Evolutionary conservation across 352 stramenopile species (phyloP).

Genomic region (Phytopythium litorale): DNA sequence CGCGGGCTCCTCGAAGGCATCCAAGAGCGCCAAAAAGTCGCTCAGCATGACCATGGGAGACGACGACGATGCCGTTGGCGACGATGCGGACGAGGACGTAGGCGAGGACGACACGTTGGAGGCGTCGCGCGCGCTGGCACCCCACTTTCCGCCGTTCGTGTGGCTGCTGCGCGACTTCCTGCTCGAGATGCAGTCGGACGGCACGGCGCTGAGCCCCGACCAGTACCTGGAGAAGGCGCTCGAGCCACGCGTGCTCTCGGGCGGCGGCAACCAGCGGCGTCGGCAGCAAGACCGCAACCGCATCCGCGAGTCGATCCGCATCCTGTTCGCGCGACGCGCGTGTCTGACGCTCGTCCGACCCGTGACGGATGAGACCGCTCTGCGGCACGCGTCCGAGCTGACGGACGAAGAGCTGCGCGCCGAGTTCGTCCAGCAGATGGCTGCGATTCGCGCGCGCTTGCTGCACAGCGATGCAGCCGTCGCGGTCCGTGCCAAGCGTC

Average conservation of each 20-base stretch:
- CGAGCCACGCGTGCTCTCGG: constrained; percentile 36
- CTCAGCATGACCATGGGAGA: constrained; percentile 1
- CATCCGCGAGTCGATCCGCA: constrained; percentile 59
- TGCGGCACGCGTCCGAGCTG: constrained; percentile 58
- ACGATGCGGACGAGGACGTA: constrained; percentile 8
- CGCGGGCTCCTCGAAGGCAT: not conserved
- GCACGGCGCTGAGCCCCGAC: constrained; percentile 47
- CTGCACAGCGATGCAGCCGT: constrained; percentile 14
- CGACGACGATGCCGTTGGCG: not conserved
- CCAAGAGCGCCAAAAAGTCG: not conserved
- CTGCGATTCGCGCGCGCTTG: constrained; percentile 38
- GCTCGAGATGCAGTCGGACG: constrained; percentile 74
- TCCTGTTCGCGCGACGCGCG: constrained; percentile 67
- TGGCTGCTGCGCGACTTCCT: constrained; percentile 84
- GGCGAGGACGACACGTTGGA: constrained; percentile 32
- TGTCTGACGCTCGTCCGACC: constrained; percentile 78
- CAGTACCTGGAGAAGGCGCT: constrained; percentile 80
- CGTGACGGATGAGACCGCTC: constrained; percentile 56
- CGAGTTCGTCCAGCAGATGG: constrained; percentile 81
- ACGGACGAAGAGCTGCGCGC: constrained; percentile 48
- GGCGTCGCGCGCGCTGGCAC: constrained; percentile 52
- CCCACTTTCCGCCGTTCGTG: constrained; percentile 80
- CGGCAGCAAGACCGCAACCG: constrained; percentile 70
- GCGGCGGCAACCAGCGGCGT: constrained; percentile 12
- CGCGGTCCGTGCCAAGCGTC: constrained; percentile 51